These are phyloP conservation scores for Epichloe amarillans DNA, from an alignment of 2,329 filamentous ascomycete genomes.

Conservation along the genomic window DNA sequence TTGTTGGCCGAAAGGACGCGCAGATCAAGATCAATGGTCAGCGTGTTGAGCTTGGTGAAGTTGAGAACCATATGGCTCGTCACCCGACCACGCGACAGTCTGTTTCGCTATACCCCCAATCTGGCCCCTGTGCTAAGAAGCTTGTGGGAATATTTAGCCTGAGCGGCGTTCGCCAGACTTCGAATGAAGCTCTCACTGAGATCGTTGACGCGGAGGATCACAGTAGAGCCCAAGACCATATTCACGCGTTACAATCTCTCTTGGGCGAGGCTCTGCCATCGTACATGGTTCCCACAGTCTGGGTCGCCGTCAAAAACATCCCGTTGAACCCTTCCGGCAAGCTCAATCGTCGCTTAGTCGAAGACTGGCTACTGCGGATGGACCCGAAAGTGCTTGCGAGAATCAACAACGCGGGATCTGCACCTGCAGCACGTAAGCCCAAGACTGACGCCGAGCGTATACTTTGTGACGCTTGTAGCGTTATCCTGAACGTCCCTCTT, in stretches of 20 bases:
- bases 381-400: background rate
- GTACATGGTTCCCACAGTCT: conserved; percentile 2
- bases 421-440: background rate
- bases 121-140: background rate
- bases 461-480: conserved; percentile 21
- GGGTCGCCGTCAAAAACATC: conserved; percentile 2
- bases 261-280: conserved; percentile 1
- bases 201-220: background rate
- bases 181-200: background rate
- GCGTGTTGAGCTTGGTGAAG: conserved; percentile 26
- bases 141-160: conserved; percentile 2
- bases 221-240: conserved; percentile 1
- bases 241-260: conserved; percentile 5
- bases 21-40: conserved; percentile 40
- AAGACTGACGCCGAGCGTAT: conserved; percentile 3
- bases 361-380: conserved; percentile 1
- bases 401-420: background rate
- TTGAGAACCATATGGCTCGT: conserved; percentile 9
- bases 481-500: conserved; percentile 23
- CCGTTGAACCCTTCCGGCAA: conserved; percentile 9
- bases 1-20: conserved; percentile 28
- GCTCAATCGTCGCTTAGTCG: conserved; percentile 7
- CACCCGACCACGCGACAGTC: background rate
- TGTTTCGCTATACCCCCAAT: background rate
- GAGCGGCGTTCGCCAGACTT: background rate